Base-by-base conservation (phyloP, 129 eudicot species). In the Pulicaria dysenterica region DNA sequence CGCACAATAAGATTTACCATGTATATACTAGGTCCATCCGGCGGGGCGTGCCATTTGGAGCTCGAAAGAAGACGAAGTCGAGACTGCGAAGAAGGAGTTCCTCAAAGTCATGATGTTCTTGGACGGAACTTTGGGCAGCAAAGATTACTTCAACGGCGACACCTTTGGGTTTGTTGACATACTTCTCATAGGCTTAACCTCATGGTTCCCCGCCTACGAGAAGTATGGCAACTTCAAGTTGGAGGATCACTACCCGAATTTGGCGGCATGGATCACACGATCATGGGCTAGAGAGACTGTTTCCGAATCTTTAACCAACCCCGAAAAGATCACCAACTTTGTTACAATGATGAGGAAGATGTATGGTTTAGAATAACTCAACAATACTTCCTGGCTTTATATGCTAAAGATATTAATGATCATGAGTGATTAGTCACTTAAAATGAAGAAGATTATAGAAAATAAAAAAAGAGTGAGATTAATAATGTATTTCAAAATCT, bases 131-230 rank as follows among this genome's bases (percentile, higher is more conserved):
- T 59, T 90, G 82, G 88, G 87, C 38, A 85, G 73, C 16, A 71
- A 85, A 44, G 85, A 85, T 47, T 90, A 80, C 76, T 87, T 84
- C 45, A 78, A 77, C 2, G 96, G 94, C 3, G 89, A 87, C 31
- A 67, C n/a, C 16, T 87, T 90, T 7, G 96, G 96, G 15, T 84
- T 75, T 19, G 79, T 90, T 41, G 96, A 90, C 70, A 74, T 87
- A n/a, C 46, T 87, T 7, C 76, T 76, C 68, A 77, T 87, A 39
- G 82, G 84, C n/a, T 39, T 79, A 7, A 79, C 87, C 12, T 75
- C 91, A 7, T 90, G 94, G 94, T 90, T 90, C 68, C 70, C 62
- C 0, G 91, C 91, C 14, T 85, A 48, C 19, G 94, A 90, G 77
- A 87, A 81, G 46, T 90, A 55, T 10, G 96, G 96, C 38, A 79